Base-by-base conservation (phyloP, 768 basidiomycete species). In the Pisolithus tinctorius region DNA sequence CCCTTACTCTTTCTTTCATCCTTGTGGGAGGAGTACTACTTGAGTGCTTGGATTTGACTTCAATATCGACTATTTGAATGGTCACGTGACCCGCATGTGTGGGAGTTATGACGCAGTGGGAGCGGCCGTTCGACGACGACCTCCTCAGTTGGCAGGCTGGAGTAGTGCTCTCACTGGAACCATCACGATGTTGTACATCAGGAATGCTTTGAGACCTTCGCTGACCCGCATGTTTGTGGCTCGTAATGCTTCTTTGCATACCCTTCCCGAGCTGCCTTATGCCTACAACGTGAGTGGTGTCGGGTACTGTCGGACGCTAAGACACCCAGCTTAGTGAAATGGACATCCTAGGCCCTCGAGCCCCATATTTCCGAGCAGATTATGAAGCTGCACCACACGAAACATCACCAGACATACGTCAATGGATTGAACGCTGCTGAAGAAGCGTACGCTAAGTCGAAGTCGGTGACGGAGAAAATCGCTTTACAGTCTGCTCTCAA, bases 371-470 rank as follows among this genome's bases (percentile, higher is more conserved):
- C 88, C 1, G 77, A 81, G 59, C 80, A 93, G 65, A 98, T 99
- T 56, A 98, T 98, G 94, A 83, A 77, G 49, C 74, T 97, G 51
- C 95, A 96, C 64, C 93, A 97, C 71, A 76, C 78, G 52, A 93
- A 93, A 76, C 92, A 94, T 60, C 88, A 91, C 64, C 86, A 92
- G 72, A 79, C 86, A 16, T 99, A 99, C 68, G 94, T 99, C 38
- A 93, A 84, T 59, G 93, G 92, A 10, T 77, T 98, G 52, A 99
- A 99, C 69, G 80, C 89, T 5, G 93, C 95, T 2, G 92, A 95
- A 65, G 86, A 89, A 59, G 70, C 82, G n/a, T 91, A 89, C 63
- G 72, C 77, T 27, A 82, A 82, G 55, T 66, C 83, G 4, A 63
- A 74, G 16, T 81, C 86, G 37, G 77, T 82, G 49, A 84, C 84